Evolutionary conservation across 2,329 filamentous ascomycete genomes (phyloP).

Genomic region (Aspergillus pseudoviridinutans): DNA sequence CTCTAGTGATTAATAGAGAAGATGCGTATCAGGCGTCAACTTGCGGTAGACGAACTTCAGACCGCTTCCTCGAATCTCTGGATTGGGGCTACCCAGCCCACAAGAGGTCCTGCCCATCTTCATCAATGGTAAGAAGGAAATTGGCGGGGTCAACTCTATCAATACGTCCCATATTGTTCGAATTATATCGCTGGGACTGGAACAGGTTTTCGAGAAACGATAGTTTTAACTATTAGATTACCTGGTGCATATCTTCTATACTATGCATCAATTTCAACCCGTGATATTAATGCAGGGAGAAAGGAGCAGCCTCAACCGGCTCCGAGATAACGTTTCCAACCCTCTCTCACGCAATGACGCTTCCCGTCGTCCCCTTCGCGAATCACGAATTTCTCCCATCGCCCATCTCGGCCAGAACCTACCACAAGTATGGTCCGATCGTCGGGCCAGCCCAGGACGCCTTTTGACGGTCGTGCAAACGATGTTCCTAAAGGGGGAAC

Average conservation of each 20-base stretch:
- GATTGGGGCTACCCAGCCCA: not conserved
- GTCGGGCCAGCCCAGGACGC: constrained; percentile 77
- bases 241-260: not conserved
- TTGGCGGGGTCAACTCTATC: not conserved
- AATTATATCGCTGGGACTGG: not conserved
- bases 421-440: constrained; percentile 72
- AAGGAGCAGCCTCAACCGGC: constrained; percentile 23
- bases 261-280: not conserved
- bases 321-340: constrained; percentile 75
- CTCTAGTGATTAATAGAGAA: no score
- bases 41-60: not conserved
- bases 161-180: not conserved
- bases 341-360: constrained; percentile 64
- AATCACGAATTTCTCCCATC: constrained; percentile 84
- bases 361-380: constrained; percentile 65
- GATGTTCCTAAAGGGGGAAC: constrained; percentile 51
- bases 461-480: constrained; percentile 65
- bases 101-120: not conserved
- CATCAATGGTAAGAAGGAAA: not conserved
- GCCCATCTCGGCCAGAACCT: constrained; percentile 72
- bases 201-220: not conserved
- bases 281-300: not conserved
- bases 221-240: not conserved
- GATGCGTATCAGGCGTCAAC: not conserved
- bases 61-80: not conserved